These are phyloP conservation scores for Oropetium thomaeum DNA, from an alignment of 176 grass and related monocot genomes.

Conservation along the genomic window DNA sequence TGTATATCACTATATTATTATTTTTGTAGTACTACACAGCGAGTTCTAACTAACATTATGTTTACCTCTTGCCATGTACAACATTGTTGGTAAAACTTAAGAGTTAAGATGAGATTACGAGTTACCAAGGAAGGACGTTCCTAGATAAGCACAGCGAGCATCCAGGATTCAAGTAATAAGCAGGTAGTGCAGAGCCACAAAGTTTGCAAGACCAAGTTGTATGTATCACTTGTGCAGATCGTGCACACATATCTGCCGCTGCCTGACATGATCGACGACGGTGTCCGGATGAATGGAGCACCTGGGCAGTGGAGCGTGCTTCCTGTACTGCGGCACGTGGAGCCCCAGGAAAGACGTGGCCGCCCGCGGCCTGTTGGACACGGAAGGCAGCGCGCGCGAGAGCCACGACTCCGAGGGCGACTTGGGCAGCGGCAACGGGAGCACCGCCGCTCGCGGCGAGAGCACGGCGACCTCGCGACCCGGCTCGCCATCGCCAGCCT, in stretches of 20 bases:
- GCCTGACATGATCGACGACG: constrained; percentile 23
- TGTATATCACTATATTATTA: too few species aligned
- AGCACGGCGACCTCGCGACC: constrained; percentile 18
- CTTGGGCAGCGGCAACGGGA: constrained; percentile 57
- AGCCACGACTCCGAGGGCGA: constrained; percentile 91
- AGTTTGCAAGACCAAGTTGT: background rate
- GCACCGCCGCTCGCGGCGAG: constrained; percentile 18
- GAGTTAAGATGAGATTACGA: background rate
- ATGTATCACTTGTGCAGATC: constrained; percentile 60
- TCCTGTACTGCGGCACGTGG: constrained; percentile 62
- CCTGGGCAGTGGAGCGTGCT: constrained; percentile 23
- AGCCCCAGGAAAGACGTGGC: constrained; percentile 66
- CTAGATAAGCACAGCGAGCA: background rate
- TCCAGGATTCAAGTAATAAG: too few species aligned
- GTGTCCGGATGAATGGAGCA: constrained; percentile 23
- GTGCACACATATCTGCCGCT: constrained; percentile 22
- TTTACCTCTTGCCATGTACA: background rate
- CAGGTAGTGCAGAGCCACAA: too few species aligned
- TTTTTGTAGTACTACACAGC: background rate
- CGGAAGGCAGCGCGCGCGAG: constrained; percentile 68
- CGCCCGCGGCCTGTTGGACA: constrained; percentile 38
- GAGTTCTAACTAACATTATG: background rate
- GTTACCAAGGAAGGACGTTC: background rate
- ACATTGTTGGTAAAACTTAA: background rate
- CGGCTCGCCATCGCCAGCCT: background rate